Percentiles rank a stretch among this genome's conserved stretches.
These are phyloP conservation scores for Flaveria ramosissima DNA, from an alignment of 129 eudicot genomes.

Conservation along the genomic window DNA sequence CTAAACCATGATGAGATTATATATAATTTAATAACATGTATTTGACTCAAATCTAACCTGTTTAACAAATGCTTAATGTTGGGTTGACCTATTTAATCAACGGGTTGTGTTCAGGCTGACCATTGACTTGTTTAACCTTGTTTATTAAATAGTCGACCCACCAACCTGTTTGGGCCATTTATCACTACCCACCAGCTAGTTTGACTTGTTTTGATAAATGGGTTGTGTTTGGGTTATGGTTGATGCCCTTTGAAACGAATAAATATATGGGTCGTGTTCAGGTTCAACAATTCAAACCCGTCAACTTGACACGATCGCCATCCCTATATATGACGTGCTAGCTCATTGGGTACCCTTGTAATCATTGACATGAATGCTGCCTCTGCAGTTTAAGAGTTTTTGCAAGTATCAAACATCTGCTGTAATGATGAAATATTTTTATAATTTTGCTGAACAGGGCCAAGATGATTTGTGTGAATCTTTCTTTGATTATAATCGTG, in stretches of 20 bases:
- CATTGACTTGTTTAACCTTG: background rate
- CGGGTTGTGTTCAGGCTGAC: background rate
- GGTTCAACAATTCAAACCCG: background rate
- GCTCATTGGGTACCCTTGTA: background rate
- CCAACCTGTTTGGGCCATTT: background rate
- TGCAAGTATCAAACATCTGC: background rate
- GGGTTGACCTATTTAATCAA: background rate
- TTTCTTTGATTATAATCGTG: conserved; percentile 89
- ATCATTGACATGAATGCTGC: background rate
- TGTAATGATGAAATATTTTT: conserved; percentile 6
- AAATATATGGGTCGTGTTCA: background rate
- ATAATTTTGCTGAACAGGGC: conserved; percentile 58
- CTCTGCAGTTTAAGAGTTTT: background rate
- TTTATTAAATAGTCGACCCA: background rate
- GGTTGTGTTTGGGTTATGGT: no score
- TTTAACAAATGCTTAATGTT: background rate
- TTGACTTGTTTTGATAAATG: background rate
- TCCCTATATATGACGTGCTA: background rate
- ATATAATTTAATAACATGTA: background rate
- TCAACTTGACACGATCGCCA: background rate
- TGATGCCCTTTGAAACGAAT: no score
- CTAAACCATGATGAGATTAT: background rate
- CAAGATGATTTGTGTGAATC: conserved; percentile 96
- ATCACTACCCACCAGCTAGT: background rate
- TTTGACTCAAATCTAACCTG: background rate